phyloP scores from a whole-genome alignment of 495 filamentous ascomycete genomes.

The Talaromyces adpressus region DNA sequence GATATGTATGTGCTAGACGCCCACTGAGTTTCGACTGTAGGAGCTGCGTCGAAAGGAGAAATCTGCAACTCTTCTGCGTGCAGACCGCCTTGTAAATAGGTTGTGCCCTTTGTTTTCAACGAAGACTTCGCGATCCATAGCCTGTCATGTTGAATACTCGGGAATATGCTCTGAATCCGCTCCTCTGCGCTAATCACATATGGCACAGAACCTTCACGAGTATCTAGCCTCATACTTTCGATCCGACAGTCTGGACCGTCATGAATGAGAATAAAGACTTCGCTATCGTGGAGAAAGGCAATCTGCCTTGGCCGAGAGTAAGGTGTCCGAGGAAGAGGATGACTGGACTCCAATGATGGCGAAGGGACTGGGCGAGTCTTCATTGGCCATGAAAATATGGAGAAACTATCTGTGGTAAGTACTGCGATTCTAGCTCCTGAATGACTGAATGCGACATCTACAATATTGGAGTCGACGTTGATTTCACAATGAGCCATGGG shows the following conservation, averaged over 20 bases:
- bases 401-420: constrained; percentile 55
- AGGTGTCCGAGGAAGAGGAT: constrained; percentile 31
- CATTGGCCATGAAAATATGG: constrained; percentile 58
- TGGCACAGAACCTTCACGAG: constrained; percentile 22
- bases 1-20: constrained; percentile 30
- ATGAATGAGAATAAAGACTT: constrained; percentile 35
- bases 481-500: constrained; percentile 86
- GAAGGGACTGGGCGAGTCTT: constrained; percentile 38
- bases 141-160: constrained; percentile 26
- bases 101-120: constrained; percentile 18
- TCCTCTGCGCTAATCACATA: constrained; percentile 28
- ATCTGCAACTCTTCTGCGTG: constrained; percentile 13
- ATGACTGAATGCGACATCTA: constrained; percentile 69
- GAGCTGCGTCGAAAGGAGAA: constrained; percentile 24
- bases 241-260: constrained; percentile 25
- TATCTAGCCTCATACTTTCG: constrained; percentile 32
- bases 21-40: constrained; percentile 34
- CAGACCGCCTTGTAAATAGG: constrained; percentile 24
- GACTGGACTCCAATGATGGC: constrained; percentile 40
- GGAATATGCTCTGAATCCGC: constrained; percentile 33
- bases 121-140: constrained; percentile 36
- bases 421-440: constrained; percentile 64
- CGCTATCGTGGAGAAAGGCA: constrained; percentile 35
- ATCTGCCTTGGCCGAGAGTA: constrained; percentile 34
- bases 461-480: constrained; percentile 48